phyloP scores from a whole-genome alignment of 2,329 filamentous ascomycete species.

The Calonectria honghensis region DNA sequence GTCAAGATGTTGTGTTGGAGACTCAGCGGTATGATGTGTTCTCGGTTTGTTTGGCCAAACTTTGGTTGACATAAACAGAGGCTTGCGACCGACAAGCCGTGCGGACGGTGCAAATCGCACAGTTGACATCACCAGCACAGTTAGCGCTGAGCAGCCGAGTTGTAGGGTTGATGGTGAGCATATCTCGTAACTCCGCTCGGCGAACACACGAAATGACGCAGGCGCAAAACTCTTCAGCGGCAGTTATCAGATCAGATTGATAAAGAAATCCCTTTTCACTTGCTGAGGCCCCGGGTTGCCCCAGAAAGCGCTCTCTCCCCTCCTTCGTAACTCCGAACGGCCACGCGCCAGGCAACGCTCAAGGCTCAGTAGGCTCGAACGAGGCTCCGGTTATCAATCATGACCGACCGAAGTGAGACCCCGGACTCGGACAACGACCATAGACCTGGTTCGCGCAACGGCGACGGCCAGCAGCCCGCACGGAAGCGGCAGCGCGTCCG shows the following conservation, averaged over 20 bases:
- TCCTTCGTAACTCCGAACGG: constrained; percentile 62
- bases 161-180: background rate
- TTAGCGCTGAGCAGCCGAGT: constrained; percentile 18
- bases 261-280: constrained; percentile 59
- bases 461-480: constrained; percentile 61
- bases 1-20: background rate
- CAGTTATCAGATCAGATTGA: constrained; percentile 65
- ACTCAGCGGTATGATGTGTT: background rate
- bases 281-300: constrained; percentile 53
- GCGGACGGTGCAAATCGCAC: constrained; percentile 6
- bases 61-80: background rate
- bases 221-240: constrained; percentile 53
- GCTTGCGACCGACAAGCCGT: constrained; percentile 7
- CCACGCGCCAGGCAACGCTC: constrained; percentile 49
- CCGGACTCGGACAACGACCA: constrained; percentile 61
- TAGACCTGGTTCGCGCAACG: constrained; percentile 54
- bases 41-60: constrained; percentile 14
- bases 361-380: constrained; percentile 37
- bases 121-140: background rate
- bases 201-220: constrained; percentile 42
- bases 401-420: constrained; percentile 62
- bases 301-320: constrained; percentile 44
- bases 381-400: constrained; percentile 45
- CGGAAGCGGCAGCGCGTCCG: constrained; percentile 77
- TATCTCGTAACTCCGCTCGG: constrained; percentile 60